These are phyloP conservation scores for Penicillium waksmanii DNA, from an alignment of 495 filamentous ascomycete genomes.

Conservation along the genomic window DNA sequence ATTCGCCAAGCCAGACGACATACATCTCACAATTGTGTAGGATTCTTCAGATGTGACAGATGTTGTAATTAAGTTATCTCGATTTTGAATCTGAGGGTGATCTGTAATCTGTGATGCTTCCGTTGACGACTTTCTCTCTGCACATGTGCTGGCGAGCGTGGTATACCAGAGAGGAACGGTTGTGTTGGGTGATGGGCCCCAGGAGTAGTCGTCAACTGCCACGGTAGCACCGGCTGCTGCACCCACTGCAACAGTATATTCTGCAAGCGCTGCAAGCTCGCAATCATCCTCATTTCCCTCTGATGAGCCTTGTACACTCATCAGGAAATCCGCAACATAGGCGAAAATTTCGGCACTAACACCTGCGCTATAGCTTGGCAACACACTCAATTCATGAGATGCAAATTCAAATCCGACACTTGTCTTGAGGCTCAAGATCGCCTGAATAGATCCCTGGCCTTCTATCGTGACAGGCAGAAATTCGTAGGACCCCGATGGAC, in stretches of 20 bases:
- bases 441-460: constrained; percentile 42
- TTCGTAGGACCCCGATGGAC: constrained; percentile 57
- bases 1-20: constrained; percentile 42
- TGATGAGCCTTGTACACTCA: constrained; percentile 45
- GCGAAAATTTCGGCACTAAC: constrained; percentile 50
- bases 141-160: constrained; percentile 51
- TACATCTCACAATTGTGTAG: constrained; percentile 43
- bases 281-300: constrained; percentile 41
- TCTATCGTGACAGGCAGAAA: constrained; percentile 57
- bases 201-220: constrained; percentile 43
- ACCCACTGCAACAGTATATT: constrained; percentile 53
- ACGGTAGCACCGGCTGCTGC: constrained; percentile 56
- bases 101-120: constrained; percentile 25
- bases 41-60: constrained; percentile 36
- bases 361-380: constrained; percentile 38
- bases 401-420: constrained; percentile 42
- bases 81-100: constrained; percentile 21
- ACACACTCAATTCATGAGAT: constrained; percentile 11
- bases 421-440: constrained; percentile 35
- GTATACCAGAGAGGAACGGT: constrained; percentile 57
- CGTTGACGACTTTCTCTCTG: constrained; percentile 21
- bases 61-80: constrained; percentile 34
- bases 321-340: constrained; percentile 56
- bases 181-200: constrained; percentile 52
- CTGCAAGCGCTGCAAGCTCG: constrained; percentile 44